These are phyloP conservation scores for Corylus heterophylla DNA, from an alignment of 306 rosid species.

Conservation along the genomic window DNA sequence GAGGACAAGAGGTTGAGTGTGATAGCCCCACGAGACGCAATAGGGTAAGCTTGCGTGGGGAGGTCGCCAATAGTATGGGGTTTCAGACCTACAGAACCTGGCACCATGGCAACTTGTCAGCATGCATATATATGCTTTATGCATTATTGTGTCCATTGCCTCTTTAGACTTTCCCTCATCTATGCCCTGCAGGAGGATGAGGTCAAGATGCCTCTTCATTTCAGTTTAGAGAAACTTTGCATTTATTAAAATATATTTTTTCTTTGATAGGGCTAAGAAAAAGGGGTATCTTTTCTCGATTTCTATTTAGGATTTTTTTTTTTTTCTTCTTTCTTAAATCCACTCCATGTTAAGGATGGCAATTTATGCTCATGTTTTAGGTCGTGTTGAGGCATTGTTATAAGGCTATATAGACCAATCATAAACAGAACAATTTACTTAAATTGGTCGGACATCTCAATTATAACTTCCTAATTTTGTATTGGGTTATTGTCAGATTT, in stretches of 20 bases:
- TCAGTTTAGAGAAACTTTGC: constrained; percentile 19
- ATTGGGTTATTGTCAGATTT: too few relatives aligned
- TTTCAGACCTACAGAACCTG: constrained; percentile 29
- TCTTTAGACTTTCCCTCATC: constrained; percentile 15
- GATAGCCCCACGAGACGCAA: not conserved
- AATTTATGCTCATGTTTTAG: too few relatives aligned
- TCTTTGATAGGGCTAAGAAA: not conserved
- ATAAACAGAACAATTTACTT: too few relatives aligned
- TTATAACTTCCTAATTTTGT: too few relatives aligned
- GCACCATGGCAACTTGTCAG: constrained; percentile 21
- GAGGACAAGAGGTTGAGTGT: not conserved
- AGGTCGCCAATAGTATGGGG: constrained; percentile 35
- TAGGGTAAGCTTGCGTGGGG: not conserved
- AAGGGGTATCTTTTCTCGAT: not conserved
- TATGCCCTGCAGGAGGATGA: constrained; percentile 9
- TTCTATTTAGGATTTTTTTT: not conserved
- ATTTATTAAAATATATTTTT: not conserved
- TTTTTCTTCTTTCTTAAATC: too few relatives aligned
- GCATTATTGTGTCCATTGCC: constrained; percentile 37
- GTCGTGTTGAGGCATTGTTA: too few relatives aligned
- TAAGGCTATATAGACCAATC: too few relatives aligned
- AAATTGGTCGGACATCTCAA: too few relatives aligned
- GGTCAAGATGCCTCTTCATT: constrained; percentile 46
- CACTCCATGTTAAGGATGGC: too few relatives aligned
- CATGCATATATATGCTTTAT: constrained; percentile 2